Conservation (phyloP, 495 filamentous ascomycete species). For the Amorphotheca resinae region DNA sequence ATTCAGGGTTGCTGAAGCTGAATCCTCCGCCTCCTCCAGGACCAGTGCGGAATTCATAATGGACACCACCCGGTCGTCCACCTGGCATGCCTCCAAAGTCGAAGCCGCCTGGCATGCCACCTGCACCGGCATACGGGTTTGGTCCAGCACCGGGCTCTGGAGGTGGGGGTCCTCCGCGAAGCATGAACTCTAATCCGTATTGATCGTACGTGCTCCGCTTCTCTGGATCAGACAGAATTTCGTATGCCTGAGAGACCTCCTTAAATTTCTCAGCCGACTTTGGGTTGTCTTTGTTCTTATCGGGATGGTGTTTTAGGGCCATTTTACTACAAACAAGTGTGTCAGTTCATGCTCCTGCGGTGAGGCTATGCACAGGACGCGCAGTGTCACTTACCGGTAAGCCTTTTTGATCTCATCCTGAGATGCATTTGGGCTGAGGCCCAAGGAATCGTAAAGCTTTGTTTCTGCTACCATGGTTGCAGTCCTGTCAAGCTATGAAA, state of each 20-base stretch:
- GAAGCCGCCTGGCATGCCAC: constrained; percentile 33
- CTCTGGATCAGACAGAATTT: constrained; percentile 93
- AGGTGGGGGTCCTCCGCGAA: constrained; percentile 65
- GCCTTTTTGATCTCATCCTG: constrained; percentile 97
- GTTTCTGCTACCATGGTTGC: constrained; percentile 72
- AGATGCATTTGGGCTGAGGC: constrained; percentile 62
- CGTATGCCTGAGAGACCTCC: constrained; percentile 92
- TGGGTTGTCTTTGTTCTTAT: constrained; percentile 93
- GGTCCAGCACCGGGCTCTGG: constrained; percentile 44
- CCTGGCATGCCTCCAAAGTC: constrained; percentile 37
- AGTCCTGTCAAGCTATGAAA: constrained; percentile 3
- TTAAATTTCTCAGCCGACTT: constrained; percentile 81
- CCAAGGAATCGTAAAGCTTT: constrained; percentile 69
- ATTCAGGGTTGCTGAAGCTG: constrained; percentile 68
- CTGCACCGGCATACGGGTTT: constrained; percentile 34
- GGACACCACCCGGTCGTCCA: constrained; percentile 41
- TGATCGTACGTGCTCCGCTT: constrained; percentile 95
- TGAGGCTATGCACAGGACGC: no score
- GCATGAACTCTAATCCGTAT: constrained; percentile 83
- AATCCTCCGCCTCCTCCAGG: constrained; percentile 43
- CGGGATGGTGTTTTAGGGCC: constrained; percentile 87
- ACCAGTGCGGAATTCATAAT: constrained; percentile 45
- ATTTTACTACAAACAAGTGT: constrained; percentile 49
- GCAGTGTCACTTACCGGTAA: constrained; percentile 55
- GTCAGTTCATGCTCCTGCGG: constrained; percentile 7